Evolutionary conservation across 306 rosid genomes (phyloP), one percentile per base, ranked within the genome.

Genomic region (Dryas octopetala): DNA sequence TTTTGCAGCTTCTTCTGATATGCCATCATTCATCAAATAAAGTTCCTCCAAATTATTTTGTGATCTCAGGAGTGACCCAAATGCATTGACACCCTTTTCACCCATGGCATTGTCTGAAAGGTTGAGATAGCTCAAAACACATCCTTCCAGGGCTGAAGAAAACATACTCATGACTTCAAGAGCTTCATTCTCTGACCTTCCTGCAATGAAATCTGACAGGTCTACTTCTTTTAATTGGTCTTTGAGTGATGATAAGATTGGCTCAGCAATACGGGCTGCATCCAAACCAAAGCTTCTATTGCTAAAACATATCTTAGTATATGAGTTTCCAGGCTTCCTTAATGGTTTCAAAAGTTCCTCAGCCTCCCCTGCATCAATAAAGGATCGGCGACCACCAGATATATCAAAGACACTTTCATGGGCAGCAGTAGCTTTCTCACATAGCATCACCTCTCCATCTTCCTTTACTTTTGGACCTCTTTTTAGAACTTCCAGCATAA

Each of bases 1-100:
- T 77, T 90, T 86, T 70, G 98, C 96, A 67, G 96, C 96, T 90
- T 93, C 98, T 85, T 93, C 94, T 76, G 98, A 93, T 66, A 93
- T 89, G 61, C 98, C 98, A 70, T 87, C 98, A 82, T 93, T 93
- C 91, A 93, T 86, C 86, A 93, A 83, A 87, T 90, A 93, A 73
- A 93, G 95, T 83, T 90, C 96, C 88, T 93, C 95, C 80, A 93
- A 79, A 73, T 81, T 78, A 65, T 53, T 80, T 76, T 90, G 98
- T 1, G 98, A 87, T 60, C 84, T 89, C 61, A 90, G 78, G 70
- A 93, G 95, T 5, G 87, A 82, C 62, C 78, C 86, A 83, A 93
- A 93, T 68, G 96, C 95, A 63, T 91, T 80, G 17, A 93, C 93
- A 85, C 98, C 89, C 85, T 93, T 81, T 68, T 90, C 95, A 4